Conservation (phyloP, 768 basidiomycete species). For the Kwoniella bestiolae region DNA sequence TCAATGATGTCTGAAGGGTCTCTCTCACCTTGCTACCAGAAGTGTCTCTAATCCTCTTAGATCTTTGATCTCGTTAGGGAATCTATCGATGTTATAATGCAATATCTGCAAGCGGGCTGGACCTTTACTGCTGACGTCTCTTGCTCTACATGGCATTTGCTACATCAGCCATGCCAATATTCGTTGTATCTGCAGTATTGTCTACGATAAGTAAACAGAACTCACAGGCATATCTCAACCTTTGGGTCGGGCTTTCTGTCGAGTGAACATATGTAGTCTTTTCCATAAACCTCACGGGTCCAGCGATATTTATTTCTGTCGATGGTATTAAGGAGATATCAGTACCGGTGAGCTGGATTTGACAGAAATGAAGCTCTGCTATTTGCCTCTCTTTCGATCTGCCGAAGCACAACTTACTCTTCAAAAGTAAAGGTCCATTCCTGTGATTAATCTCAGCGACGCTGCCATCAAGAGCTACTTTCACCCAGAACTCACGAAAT, state of each 20-base stretch:
- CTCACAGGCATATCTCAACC: slow-evolving; percentile 55
- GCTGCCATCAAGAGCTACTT: too few relatives aligned
- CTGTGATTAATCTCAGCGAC: slow-evolving; percentile 25
- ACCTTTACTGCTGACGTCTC: slow-evolving; percentile 39
- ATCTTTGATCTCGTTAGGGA: slow-evolving; percentile 53
- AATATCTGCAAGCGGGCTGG: slow-evolving; percentile 53
- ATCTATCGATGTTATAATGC: slow-evolving; percentile 56
- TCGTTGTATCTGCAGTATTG: neutral
- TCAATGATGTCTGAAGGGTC: too few relatives aligned
- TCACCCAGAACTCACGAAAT: slow-evolving; percentile 20
- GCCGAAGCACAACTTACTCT: slow-evolving; percentile 29
- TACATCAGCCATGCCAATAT: too few relatives aligned
- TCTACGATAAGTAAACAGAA: neutral
- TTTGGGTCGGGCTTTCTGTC: slow-evolving; percentile 55
- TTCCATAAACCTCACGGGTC: slow-evolving; percentile 42
- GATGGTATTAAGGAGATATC: neutral
- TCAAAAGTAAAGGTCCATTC: slow-evolving; percentile 56
- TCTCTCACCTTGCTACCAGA: slow-evolving; percentile 39
- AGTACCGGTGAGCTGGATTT: neutral
- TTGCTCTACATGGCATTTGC: slow-evolving; percentile 47
- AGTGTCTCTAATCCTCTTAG: slow-evolving; percentile 47
- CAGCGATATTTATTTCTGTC: slow-evolving; percentile 52
- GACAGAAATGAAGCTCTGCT: too few relatives aligned
- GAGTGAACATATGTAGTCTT: slow-evolving; percentile 53
- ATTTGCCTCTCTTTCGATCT: neutral